Conservation (phyloP, 1,284 basidiomycete genomes). For the Earliella scabrosa region DNA sequence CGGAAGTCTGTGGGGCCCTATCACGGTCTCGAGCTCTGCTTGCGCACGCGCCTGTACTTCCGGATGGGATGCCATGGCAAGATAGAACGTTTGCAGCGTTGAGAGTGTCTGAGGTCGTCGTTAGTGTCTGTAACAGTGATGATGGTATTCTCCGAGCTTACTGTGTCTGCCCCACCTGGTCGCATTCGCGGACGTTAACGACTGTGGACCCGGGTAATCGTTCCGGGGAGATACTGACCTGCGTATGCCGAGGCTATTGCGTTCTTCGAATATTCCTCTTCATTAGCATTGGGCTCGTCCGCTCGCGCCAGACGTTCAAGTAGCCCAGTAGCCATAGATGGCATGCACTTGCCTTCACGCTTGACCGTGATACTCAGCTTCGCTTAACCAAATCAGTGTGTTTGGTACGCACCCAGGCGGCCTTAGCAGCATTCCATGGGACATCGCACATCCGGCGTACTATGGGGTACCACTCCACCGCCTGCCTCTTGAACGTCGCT, state of each 20-base stretch:
- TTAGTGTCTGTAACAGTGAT: neutral
- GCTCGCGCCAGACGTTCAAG: neutral
- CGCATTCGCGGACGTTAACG: neutral
- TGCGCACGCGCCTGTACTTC: slow-evolving; percentile 30
- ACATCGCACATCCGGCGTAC: slow-evolving; percentile 4
- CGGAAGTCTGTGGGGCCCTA: slow-evolving; percentile 20
- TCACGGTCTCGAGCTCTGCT: slow-evolving; percentile 31
- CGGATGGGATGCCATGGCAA: slow-evolving; percentile 29
- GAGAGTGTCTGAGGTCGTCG: slow-evolving; percentile 5
- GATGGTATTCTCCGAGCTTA: neutral
- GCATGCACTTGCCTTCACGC: neutral
- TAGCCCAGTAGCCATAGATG: slow-evolving; percentile 6
- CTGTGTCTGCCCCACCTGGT: neutral
- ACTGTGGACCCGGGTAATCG: neutral
- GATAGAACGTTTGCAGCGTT: slow-evolving; percentile 12
- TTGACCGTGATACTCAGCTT: neutral
- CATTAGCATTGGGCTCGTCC: neutral
- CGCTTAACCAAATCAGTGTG: too few species aligned
- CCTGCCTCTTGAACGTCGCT: slow-evolving; percentile 13
- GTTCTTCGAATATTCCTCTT: slow-evolving; percentile 10
- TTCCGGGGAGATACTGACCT: neutral
- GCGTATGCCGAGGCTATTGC: slow-evolving; percentile 11
- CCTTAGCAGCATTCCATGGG: slow-evolving; percentile 12
- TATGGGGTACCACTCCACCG: neutral
- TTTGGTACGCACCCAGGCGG: slow-evolving; percentile 5